phyloP scores from a whole-genome alignment of 2,329 filamentous ascomycete species.

The Aureobasidium sp. region DNA sequence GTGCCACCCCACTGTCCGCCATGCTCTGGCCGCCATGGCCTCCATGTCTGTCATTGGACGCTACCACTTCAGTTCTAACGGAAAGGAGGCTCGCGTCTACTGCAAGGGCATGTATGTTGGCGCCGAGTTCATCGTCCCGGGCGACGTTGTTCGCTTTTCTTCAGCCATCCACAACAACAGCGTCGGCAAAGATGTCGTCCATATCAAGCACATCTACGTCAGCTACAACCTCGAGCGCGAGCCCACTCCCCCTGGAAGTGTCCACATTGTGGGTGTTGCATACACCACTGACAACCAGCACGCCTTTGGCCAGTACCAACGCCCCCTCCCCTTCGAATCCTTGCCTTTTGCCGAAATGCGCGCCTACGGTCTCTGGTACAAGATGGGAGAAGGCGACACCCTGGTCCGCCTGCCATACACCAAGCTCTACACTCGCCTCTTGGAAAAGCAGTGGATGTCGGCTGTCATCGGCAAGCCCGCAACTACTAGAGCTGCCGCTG shows the following conservation, averaged over 20 bases:
- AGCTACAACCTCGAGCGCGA: constrained; percentile 39
- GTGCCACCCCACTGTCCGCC: constrained; percentile 46
- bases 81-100: constrained; percentile 47
- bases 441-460: not conserved
- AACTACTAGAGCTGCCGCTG: not conserved
- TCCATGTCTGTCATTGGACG: constrained; percentile 47
- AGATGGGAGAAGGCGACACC: constrained; percentile 15
- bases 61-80: constrained; percentile 44
- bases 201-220: constrained; percentile 41
- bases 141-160: constrained; percentile 46
- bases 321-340: not conserved
- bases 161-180: constrained; percentile 15
- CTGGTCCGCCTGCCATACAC: not conserved
- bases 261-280: constrained; percentile 43
- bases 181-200: constrained; percentile 12
- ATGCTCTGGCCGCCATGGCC: constrained; percentile 46
- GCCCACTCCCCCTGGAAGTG: constrained; percentile 33
- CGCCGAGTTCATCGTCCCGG: constrained; percentile 45
- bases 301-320: constrained; percentile 22
- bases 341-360: constrained; percentile 30
- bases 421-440: not conserved
- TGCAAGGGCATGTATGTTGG: constrained; percentile 50
- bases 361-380: constrained; percentile 46
- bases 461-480: not conserved
- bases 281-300: constrained; percentile 35